phyloP scores from a whole-genome alignment of 2,329 filamentous ascomycete species.

The Fusarium stilboides region DNA sequence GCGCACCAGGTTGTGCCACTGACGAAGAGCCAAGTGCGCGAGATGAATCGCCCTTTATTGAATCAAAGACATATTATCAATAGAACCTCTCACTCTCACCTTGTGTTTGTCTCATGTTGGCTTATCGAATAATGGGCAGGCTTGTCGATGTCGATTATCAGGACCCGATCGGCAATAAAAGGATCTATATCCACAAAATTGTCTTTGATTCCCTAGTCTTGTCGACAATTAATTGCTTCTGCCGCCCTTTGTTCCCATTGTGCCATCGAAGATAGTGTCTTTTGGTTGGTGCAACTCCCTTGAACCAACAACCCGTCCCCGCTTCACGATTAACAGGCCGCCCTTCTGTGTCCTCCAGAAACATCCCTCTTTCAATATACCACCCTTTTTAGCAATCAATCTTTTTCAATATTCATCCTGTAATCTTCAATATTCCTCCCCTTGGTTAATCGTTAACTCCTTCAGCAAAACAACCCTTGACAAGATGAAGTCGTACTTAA shows the following conservation, averaged over 20 bases:
- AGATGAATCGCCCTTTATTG: slow-evolving; percentile 15
- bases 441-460: slow-evolving; percentile 25
- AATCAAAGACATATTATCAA: slow-evolving; percentile 20
- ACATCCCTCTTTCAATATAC: slow-evolving; percentile 34
- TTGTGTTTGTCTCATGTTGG: slow-evolving; percentile 13
- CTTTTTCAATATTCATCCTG: slow-evolving; percentile 27
- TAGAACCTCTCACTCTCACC: neutral
- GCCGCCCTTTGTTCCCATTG: slow-evolving; percentile 37
- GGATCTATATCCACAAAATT: slow-evolving; percentile 10
- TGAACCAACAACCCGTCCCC: slow-evolving; percentile 27
- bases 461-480: slow-evolving; percentile 36
- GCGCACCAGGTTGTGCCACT: slow-evolving; percentile 3
- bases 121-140: neutral
- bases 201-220: slow-evolving; percentile 22
- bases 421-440: slow-evolving; percentile 41
- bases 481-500: slow-evolving; percentile 47
- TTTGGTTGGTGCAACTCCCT: slow-evolving; percentile 36
- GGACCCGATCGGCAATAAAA: slow-evolving; percentile 13
- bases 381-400: slow-evolving; percentile 19
- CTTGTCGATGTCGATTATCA: neutral
- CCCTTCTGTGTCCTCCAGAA: slow-evolving; percentile 19
- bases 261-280: slow-evolving; percentile 6
- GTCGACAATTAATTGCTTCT: slow-evolving; percentile 30
- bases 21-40: slow-evolving; percentile 16
- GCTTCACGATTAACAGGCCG: slow-evolving; percentile 20